Evolutionary conservation across 768 basidiomycete species (phyloP).

Genomic region (Boletus vermiculosoides): DNA sequence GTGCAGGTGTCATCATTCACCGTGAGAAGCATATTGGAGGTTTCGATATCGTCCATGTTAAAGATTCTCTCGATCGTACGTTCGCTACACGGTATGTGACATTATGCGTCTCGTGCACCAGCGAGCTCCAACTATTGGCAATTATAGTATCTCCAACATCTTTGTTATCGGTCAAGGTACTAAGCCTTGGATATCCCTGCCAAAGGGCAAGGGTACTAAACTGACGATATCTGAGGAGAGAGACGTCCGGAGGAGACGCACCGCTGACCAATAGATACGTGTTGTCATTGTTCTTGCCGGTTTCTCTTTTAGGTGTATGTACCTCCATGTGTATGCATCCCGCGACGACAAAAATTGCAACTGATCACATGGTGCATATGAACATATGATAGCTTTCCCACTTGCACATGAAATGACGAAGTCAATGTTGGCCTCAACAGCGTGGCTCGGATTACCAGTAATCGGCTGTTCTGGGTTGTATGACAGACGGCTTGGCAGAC

Average conservation of each 20-base stretch:
- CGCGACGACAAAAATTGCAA: constrained; percentile 21
- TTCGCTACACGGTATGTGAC: constrained; percentile 90
- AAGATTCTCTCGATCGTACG: constrained; percentile 90
- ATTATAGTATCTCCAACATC: constrained; percentile 84
- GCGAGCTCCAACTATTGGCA: neutral
- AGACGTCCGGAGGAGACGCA: constrained; percentile 84
- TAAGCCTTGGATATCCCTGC: constrained; percentile 96
- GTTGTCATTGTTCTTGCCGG: constrained; percentile 5
- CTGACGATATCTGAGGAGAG: constrained; percentile 97
- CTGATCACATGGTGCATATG: constrained; percentile 16
- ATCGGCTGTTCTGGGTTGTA: constrained; percentile 40
- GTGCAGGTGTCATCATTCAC: constrained; percentile 94
- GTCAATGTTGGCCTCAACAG: neutral
- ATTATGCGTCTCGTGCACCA: neutral
- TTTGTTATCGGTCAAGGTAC: constrained; percentile 95
- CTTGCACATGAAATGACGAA: neutral
- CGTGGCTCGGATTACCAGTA: constrained; percentile 41
- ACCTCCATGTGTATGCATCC: constrained; percentile 21
- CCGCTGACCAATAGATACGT: constrained; percentile 58
- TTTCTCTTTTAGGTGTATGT: constrained; percentile 12
- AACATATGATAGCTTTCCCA: constrained; percentile 1
- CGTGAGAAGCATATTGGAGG: constrained; percentile 97
- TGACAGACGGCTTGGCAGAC: constrained; percentile 39
- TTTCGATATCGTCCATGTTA: constrained; percentile 98
- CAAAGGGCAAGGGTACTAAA: constrained; percentile 97